Conservation (phyloP, 2,329 filamentous ascomycete species). For the Monosporascus cannonballus region DNA sequence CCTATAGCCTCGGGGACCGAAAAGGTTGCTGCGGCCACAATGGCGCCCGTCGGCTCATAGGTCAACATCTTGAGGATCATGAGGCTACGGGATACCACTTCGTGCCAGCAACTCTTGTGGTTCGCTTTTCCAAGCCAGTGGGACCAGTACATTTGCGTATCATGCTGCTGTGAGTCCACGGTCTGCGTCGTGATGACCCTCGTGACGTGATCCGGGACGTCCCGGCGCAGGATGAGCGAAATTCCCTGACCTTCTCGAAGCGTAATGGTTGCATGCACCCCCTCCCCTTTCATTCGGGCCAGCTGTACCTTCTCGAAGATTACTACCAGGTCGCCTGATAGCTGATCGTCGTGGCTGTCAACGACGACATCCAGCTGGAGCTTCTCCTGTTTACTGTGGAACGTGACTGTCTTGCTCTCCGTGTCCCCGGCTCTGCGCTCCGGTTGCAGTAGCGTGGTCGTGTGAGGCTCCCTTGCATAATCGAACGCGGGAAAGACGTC, state of each 20-base stretch:
- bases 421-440: slow-evolving; percentile 31
- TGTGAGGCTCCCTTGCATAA: slow-evolving; percentile 60
- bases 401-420: slow-evolving; percentile 56
- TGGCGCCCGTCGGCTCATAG: slow-evolving; percentile 72
- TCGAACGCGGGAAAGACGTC: slow-evolving; percentile 69
- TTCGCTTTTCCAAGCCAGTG: slow-evolving; percentile 66
- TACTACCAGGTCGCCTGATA: slow-evolving; percentile 44
- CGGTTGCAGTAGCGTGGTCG: slow-evolving; percentile 46
- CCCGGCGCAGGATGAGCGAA: slow-evolving; percentile 63
- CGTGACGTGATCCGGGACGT: slow-evolving; percentile 51
- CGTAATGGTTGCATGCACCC: slow-evolving; percentile 53
- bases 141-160: slow-evolving; percentile 67
- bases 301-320: slow-evolving; percentile 48
- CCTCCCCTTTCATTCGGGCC: slow-evolving; percentile 51
- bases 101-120: slow-evolving; percentile 67
- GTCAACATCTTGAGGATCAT: slow-evolving; percentile 73
- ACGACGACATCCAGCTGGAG: slow-evolving; percentile 64
- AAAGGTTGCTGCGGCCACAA: slow-evolving; percentile 71
- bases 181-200: slow-evolving; percentile 50
- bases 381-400: slow-evolving; percentile 51
- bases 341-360: slow-evolving; percentile 48
- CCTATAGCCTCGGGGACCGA: slow-evolving; percentile 71
- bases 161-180: slow-evolving; percentile 58
- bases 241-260: slow-evolving; percentile 62
- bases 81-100: slow-evolving; percentile 64